Base-by-base conservation (phyloP, 352 stramenopile genomes). In the Pythium diclinum region DNA sequence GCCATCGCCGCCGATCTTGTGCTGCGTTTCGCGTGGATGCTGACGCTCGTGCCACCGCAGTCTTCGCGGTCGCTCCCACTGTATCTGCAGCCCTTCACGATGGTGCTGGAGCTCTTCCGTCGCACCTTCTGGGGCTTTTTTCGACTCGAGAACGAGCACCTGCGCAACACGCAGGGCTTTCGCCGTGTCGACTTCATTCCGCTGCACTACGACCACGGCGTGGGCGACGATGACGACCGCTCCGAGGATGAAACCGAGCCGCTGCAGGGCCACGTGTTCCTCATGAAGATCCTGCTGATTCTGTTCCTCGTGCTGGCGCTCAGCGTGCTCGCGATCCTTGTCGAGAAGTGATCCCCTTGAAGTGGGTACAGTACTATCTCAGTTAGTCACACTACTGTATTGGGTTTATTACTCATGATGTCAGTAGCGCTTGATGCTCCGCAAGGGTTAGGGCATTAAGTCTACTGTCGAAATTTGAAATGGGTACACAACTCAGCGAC, bases 51-150 rank as follows among this genome's bases (percentile, higher is more conserved):
- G 57, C 83, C 87, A 10, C 85, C 81, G 14, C 81, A 75, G 23
- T 82, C 81, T 48, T 81, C 74, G 40, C 65, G 74, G 36, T 77
- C 67, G 33, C 74, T 95, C 10, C 81, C 81, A 21, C 68, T 92
- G 33, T 95, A 95, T 46, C 59, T 95, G 38, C 85, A 92, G 71
- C 87, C 85, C 38, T 91, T 92, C 55, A 92, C 87, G 11, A 95
- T 92, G 82, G 81, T 95, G 21, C 60, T 89, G 2, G 87, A 95
- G 71, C 76, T 92, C 19, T 91, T 95, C 46, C 83, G 87, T 14
- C 83, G 87, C 38, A 95, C 87, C 7, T 90, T 92, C 48, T 95
- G 87, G 87, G 91, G 87, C 67, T 92, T 95, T 58, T 95, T 95
- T 55, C 74, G 78, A 0, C 74, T 95, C 34, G 87, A 95, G 61